Percentiles rank a stretch among this genome's conserved stretches.
phyloP scores from a whole-genome alignment of 768 basidiomycete genomes.

The Podaxis sp. region DNA sequence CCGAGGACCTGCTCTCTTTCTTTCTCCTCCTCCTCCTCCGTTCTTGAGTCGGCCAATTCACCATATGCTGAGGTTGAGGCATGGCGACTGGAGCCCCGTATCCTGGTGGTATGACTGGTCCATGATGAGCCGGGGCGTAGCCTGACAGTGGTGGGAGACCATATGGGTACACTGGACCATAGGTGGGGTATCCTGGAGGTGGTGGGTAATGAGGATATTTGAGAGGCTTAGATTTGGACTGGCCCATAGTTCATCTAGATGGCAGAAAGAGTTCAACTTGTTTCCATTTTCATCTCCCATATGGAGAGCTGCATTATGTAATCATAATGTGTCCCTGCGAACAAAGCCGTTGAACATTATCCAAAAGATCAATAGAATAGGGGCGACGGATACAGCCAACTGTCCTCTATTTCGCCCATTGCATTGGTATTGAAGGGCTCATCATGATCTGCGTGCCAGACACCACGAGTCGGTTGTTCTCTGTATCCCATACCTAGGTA shows the following conservation, averaged over 20 bases:
- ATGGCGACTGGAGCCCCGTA: slow-evolving; percentile 18
- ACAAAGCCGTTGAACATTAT: neutral
- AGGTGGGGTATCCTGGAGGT: slow-evolving; percentile 10
- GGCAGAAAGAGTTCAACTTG: slow-evolving; percentile 4
- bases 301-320: slow-evolving; percentile 5
- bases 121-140: slow-evolving; percentile 17
- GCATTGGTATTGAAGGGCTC: neutral
- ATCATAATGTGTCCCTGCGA: slow-evolving; percentile 1
- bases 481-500: slow-evolving; percentile 25
- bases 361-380: neutral
- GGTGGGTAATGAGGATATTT: slow-evolving; percentile 7
- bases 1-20: slow-evolving; percentile 13
- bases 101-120: slow-evolving; percentile 19
- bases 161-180: slow-evolving; percentile 12
- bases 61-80: slow-evolving; percentile 22
- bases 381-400: neutral
- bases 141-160: neutral
- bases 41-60: slow-evolving; percentile 21
- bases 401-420: slow-evolving; percentile 1
- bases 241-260: slow-evolving; percentile 10
- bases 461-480: slow-evolving; percentile 22
- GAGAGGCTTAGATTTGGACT: slow-evolving; percentile 12
- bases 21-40: slow-evolving; percentile 17
- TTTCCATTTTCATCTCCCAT: slow-evolving; percentile 7
- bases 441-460: slow-evolving; percentile 19